Evolutionary conservation across 106 monocot species (phyloP).

Genomic region (Phalaenopsis equestris): DNA sequence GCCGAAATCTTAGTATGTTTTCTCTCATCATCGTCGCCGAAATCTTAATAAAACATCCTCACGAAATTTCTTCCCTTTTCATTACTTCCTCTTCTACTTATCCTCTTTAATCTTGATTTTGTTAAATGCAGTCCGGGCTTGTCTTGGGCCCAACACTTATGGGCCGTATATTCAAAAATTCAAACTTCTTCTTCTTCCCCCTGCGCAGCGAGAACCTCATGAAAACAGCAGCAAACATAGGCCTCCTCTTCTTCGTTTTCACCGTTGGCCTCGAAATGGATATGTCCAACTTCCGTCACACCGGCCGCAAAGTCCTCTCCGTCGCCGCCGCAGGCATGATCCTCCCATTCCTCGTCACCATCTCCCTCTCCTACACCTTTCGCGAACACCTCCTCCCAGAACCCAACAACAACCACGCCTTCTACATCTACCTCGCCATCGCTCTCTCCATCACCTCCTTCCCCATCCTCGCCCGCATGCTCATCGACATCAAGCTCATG

Average conservation of each 20-base stretch:
- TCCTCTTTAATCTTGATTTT: background rate
- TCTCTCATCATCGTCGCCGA: background rate
- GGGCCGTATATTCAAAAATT: constrained; percentile 11
- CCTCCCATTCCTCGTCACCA: constrained; percentile 14
- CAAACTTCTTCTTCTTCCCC: constrained; percentile 29
- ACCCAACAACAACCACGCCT: background rate
- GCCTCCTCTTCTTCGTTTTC: constrained; percentile 40
- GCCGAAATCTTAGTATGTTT: constrained; percentile 49
- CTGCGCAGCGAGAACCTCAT: constrained; percentile 18
- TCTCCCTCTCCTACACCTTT: background rate
- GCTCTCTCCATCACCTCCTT: constrained; percentile 36
- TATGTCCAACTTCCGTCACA: constrained; percentile 10
- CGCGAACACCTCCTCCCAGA: background rate
- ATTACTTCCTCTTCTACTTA: background rate
- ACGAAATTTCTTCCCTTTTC: background rate
- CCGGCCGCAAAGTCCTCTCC: constrained; percentile 27
- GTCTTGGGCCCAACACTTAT: constrained; percentile 43
- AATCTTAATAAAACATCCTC: too few species aligned
- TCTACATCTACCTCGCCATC: constrained; percentile 16
- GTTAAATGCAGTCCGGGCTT: constrained; percentile 34
- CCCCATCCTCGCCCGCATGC: constrained; percentile 27
- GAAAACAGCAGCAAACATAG: constrained; percentile 24
- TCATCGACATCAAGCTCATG: constrained; percentile 42
- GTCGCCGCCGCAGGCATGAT: constrained; percentile 24
- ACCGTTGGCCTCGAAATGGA: constrained; percentile 58